These are phyloP conservation scores for Coniochaeta hoffmannii DNA, from an alignment of 2,329 filamentous ascomycete species.

Conservation along the genomic window DNA sequence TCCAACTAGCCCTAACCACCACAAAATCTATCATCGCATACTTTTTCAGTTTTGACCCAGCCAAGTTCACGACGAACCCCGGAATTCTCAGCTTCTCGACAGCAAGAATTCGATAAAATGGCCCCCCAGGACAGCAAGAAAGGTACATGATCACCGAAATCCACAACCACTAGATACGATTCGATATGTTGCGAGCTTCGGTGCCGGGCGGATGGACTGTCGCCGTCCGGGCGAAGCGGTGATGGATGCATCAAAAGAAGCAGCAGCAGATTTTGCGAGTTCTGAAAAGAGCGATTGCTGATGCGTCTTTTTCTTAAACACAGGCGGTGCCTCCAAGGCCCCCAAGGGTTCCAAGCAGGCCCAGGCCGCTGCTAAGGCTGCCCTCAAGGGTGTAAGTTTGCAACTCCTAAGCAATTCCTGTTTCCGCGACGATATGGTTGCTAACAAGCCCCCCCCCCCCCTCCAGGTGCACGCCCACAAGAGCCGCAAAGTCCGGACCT, in stretches of 20 bases:
- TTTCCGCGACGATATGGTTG: not conserved
- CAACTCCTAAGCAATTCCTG: slow-evolving; percentile 7
- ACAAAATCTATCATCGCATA: slow-evolving; percentile 4
- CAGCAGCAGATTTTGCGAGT: slow-evolving; percentile 73
- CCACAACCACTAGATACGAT: slow-evolving; percentile 8
- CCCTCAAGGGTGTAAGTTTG: slow-evolving; percentile 84
- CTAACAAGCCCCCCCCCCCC: not conserved
- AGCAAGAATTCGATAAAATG: slow-evolving; percentile 22
- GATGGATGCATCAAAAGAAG: slow-evolving; percentile 47
- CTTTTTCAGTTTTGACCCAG: not conserved
- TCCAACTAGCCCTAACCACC: slow-evolving; percentile 9
- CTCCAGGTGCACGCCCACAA: slow-evolving; percentile 58
- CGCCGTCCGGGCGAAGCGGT: slow-evolving; percentile 15
- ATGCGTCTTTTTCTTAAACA: slow-evolving; percentile 45
- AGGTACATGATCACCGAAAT: slow-evolving; percentile 22
- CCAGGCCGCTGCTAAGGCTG: slow-evolving; percentile 88
- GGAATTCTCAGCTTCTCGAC: slow-evolving; percentile 10
- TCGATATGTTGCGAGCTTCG: slow-evolving; percentile 6
- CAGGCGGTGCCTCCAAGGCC: slow-evolving; percentile 47
- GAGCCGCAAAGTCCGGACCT: slow-evolving; percentile 85
- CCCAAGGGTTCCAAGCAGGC: slow-evolving; percentile 74
- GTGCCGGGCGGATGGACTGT: slow-evolving; percentile 4
- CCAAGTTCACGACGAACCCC: slow-evolving; percentile 3
- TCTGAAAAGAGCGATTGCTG: slow-evolving; percentile 62
- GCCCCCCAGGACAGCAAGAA: slow-evolving; percentile 31